Percentiles rank a stretch among this genome's conserved stretches.
Evolutionary conservation across 805 yeast species (phyloP).

Genomic region (Kuraishia ogatae): DNA sequence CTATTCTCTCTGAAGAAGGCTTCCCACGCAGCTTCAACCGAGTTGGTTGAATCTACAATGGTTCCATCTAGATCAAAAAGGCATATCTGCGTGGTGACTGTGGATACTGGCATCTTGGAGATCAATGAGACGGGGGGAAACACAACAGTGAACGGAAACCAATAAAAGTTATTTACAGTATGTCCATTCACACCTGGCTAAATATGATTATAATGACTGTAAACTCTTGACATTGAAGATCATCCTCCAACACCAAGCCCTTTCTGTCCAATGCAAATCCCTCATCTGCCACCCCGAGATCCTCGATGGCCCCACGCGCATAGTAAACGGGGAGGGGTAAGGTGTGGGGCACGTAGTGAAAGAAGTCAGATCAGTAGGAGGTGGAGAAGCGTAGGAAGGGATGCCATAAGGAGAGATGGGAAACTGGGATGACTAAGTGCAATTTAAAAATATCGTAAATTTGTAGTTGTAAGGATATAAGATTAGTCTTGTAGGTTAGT

Average conservation of each 20-base stretch:
- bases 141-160: no score
- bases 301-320: not conserved
- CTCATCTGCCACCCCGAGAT: not conserved
- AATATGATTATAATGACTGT: no score
- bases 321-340: not conserved
- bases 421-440: no score
- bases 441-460: no score
- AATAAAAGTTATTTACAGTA: no score
- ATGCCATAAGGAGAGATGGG: not conserved
- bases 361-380: not conserved
- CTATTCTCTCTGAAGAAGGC: slow-evolving; percentile 53
- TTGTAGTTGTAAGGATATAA: no score
- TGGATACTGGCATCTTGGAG: not conserved
- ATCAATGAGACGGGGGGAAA: not conserved
- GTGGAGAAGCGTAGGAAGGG: not conserved
- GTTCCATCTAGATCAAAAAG: slow-evolving; percentile 88
- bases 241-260: not conserved
- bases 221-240: no score
- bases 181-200: no score
- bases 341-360: not conserved
- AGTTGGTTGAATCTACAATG: slow-evolving; percentile 72
- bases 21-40: slow-evolving; percentile 79
- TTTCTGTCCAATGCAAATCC: not conserved
- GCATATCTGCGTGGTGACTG: slow-evolving; percentile 7
- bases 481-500: no score